These are phyloP conservation scores for Reticulascus tulasneorum DNA, from an alignment of 2,329 filamentous ascomycete species.

Conservation along the genomic window DNA sequence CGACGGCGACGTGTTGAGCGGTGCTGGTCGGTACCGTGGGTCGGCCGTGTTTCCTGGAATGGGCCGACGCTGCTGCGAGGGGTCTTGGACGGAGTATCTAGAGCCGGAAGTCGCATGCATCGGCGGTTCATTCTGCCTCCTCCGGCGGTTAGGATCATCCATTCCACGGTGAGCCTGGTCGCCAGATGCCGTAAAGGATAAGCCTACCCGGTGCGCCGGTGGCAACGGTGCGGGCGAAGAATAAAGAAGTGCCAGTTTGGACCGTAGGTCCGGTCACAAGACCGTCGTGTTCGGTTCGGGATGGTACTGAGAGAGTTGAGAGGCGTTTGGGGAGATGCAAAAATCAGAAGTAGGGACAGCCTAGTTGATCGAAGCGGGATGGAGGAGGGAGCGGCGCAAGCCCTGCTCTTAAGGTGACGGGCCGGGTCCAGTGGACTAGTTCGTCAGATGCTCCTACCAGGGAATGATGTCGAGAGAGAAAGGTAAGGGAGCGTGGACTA, in stretches of 20 bases:
- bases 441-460: no score
- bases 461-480: no score
- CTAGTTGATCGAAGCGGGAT: no score
- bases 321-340: not conserved
- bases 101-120: constrained; percentile 56
- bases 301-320: not conserved
- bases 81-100: constrained; percentile 48
- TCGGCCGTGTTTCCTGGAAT: constrained; percentile 29
- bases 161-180: constrained; percentile 59
- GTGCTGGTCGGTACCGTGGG: constrained; percentile 44
- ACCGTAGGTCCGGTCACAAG: constrained; percentile 26
- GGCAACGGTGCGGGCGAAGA: constrained; percentile 60
- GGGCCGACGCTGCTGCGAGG: constrained; percentile 40
- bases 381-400: no score
- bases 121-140: constrained; percentile 71
- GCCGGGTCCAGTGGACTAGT: no score
- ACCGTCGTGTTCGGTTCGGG: constrained; percentile 14
- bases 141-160: constrained; percentile 71
- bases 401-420: no score
- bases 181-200: constrained; percentile 51
- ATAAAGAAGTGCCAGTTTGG: constrained; percentile 63
- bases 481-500: constrained; percentile 15
- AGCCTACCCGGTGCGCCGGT: constrained; percentile 61
- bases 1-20: constrained; percentile 46
- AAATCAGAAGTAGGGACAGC: no score